Conservation (phyloP, 495 filamentous ascomycete species). For the Xylaria scruposa region DNA sequence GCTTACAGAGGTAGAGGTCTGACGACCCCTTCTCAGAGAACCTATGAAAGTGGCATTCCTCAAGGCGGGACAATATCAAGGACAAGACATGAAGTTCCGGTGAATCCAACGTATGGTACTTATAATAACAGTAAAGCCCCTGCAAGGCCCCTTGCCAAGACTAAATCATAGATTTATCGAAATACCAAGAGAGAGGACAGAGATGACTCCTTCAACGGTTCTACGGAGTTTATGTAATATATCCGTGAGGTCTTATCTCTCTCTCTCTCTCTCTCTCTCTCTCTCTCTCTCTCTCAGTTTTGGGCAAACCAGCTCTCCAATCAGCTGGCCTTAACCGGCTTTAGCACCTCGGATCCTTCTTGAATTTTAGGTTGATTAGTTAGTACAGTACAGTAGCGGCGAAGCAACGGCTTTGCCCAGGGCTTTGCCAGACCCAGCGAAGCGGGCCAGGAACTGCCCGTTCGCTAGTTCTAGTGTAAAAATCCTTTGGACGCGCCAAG, state of each 20-base stretch:
- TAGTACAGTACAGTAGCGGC: background rate
- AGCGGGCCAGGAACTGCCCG: background rate
- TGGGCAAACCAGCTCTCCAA: background rate
- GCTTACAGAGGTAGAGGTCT: background rate
- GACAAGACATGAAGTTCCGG: background rate
- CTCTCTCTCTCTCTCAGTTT: background rate
- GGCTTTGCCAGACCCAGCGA: slow-evolving; percentile 2
- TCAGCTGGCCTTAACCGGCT: background rate
- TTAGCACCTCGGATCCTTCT: background rate
- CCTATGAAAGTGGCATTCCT: background rate
- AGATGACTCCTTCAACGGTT: background rate
- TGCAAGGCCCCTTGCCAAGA: slow-evolving; percentile 2
- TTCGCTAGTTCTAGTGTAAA: background rate
- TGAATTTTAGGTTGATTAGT: background rate
- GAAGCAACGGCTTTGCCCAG: background rate
- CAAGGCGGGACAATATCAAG: background rate
- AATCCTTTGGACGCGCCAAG: background rate
- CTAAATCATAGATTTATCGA: background rate
- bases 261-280: too few relatives aligned
- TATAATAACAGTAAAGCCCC: background rate
- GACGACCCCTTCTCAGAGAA: background rate
- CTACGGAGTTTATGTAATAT: slow-evolving; percentile 2
- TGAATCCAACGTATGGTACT: background rate
- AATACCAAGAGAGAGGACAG: background rate
- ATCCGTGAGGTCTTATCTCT: background rate